A percentile compares a stretch with the other conserved stretches of the same genome.
phyloP scores from a whole-genome alignment of 352 stramenopile genomes.

The Globisporangium nunn region DNA sequence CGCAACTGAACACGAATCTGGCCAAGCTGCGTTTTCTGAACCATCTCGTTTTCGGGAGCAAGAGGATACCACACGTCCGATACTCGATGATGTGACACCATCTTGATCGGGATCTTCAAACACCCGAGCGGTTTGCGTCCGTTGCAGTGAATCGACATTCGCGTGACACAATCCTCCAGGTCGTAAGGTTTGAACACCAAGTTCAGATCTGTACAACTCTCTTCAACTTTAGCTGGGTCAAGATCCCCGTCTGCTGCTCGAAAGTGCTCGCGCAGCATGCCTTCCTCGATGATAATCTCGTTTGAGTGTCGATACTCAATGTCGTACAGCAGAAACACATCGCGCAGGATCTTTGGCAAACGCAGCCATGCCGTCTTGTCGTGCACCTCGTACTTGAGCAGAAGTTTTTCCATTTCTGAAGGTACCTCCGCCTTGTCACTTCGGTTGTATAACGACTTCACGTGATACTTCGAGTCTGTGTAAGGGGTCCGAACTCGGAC shows the following conservation, averaged over 20 bases:
- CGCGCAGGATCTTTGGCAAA: conserved; percentile 33
- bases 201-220: conserved; percentile 58
- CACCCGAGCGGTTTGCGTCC: conserved; percentile 46
- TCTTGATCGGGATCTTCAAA: conserved; percentile 60
- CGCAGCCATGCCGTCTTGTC: conserved; percentile 47
- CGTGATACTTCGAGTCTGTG: conserved; percentile 33
- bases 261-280: conserved; percentile 50
- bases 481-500: conserved; percentile 50
- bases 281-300: conserved; percentile 57
- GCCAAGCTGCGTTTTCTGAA: conserved; percentile 51
- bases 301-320: conserved; percentile 54
- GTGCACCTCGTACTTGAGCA: conserved; percentile 43
- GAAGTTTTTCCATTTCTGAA: conserved; percentile 20
- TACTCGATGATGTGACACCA: conserved; percentile 46
- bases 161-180: conserved; percentile 57
- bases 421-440: conserved; percentile 25
- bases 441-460: conserved; percentile 34
- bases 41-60: conserved; percentile 56
- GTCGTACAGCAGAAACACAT: conserved; percentile 67
- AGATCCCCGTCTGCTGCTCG: conserved; percentile 49
- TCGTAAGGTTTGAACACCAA: conserved; percentile 52
- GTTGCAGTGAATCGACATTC: conserved; percentile 36
- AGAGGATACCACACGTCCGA: conserved; percentile 62
- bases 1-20: conserved; percentile 51
- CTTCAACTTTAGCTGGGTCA: conserved; percentile 42